Percentiles rank a stretch among this genome's conserved stretches.
Conservation (phyloP, 2,329 filamentous ascomycete genomes). For the Neospermospora avenae region DNA sequence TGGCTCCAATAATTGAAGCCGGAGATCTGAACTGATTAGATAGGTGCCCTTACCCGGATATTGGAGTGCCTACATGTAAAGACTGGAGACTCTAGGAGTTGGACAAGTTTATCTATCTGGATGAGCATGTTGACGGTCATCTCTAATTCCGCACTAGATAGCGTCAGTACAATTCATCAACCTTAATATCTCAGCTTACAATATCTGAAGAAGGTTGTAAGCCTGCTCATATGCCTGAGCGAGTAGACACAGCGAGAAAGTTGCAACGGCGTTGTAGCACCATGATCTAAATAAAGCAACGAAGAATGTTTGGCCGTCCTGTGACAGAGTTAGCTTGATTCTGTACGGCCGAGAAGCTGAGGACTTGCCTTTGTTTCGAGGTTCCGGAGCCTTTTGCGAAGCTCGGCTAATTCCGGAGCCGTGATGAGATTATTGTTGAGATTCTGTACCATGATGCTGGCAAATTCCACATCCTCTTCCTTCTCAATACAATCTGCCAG, state of each 20-base stretch:
- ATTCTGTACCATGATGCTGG: conserved; percentile 99
- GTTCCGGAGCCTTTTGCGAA: conserved; percentile 86
- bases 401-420: conserved; percentile 85
- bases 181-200: conserved; percentile 50
- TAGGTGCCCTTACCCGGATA: not conserved
- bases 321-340: conserved; percentile 16
- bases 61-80: conserved; percentile 75
- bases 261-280: conserved; percentile 98
- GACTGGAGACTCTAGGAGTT: conserved; percentile 92
- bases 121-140: conserved; percentile 99
- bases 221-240: conserved; percentile 98
- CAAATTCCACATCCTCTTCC: conserved; percentile 97
- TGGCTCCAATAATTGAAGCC: conserved; percentile 90
- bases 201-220: conserved; percentile 92
- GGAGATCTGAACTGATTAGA: conserved; percentile 62
- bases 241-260: conserved; percentile 90
- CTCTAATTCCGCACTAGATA: conserved; percentile 79
- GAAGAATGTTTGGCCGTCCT: conserved; percentile 95
- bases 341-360: too few species aligned
- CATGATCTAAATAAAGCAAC: conserved; percentile 92
- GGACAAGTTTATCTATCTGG: conserved; percentile 97
- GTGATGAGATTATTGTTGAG: conserved; percentile 99
- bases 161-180: conserved; percentile 26
- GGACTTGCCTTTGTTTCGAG: conserved; percentile 73
- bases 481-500: conserved; percentile 95